phyloP scores from a whole-genome alignment of 768 basidiomycete genomes.

The Hypsizygus marmoreus region DNA sequence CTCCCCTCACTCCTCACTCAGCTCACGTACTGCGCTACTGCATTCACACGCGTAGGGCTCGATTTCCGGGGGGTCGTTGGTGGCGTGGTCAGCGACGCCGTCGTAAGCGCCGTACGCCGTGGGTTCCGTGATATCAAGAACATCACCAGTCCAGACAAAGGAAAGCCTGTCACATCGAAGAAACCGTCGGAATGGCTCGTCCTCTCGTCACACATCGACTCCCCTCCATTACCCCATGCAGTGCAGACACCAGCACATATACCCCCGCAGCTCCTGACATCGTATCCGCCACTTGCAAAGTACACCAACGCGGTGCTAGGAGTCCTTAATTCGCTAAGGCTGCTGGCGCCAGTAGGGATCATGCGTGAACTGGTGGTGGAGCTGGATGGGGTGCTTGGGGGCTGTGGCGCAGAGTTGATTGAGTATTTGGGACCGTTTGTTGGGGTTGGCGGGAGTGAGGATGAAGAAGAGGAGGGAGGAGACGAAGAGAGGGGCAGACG shows the following conservation, averaged over 20 bases:
- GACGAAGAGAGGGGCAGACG: conserved; percentile 25
- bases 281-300: conserved; percentile 75
- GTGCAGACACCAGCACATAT: conserved; percentile 49
- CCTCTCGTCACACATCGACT: conserved; percentile 31
- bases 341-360: conserved; percentile 73
- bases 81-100: conserved; percentile 66
- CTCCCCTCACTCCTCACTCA: conserved; percentile 89
- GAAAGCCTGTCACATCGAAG: neutral
- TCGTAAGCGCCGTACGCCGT: conserved; percentile 53
- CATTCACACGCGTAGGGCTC: conserved; percentile 89
- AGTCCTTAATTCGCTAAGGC: conserved; percentile 77
- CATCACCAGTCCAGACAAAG: conserved; percentile 8
- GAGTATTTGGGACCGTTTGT: conserved; percentile 38
- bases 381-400: conserved; percentile 55
- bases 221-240: conserved; percentile 22
- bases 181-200: conserved; percentile 57
- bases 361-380: conserved; percentile 45
- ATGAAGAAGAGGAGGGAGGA: neutral
- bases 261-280: conserved; percentile 70
- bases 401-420: conserved; percentile 46
- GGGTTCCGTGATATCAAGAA: conserved; percentile 38
- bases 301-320: conserved; percentile 73
- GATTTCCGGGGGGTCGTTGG: conserved; percentile 79
- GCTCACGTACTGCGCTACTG: conserved; percentile 89
- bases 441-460: conserved; percentile 6